These are phyloP conservation scores for Colletotrichum melonis DNA, from an alignment of 2,329 filamentous ascomycete genomes.

Conservation along the genomic window DNA sequence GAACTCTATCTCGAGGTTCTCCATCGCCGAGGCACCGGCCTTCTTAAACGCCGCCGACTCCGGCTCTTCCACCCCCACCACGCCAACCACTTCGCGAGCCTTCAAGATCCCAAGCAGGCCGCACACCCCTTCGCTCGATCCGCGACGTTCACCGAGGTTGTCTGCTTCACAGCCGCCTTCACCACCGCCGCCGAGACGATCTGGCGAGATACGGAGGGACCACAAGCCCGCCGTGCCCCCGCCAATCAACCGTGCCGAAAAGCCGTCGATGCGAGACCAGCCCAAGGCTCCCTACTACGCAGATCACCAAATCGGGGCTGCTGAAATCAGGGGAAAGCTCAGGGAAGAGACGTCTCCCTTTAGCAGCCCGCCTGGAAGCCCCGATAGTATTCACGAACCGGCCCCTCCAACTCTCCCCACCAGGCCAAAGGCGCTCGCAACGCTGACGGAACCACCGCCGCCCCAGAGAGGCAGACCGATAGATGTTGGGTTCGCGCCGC, in stretches of 20 bases:
- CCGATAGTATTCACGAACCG: conserved; percentile 67
- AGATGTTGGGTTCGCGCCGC: conserved; percentile 59
- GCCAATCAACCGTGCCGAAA: conserved; percentile 83
- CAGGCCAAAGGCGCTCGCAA: conserved; percentile 48
- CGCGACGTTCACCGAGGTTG: conserved; percentile 60
- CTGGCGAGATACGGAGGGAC: conserved; percentile 67
- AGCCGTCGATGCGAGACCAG: conserved; percentile 55
- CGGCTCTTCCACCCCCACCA: conserved; percentile 52
- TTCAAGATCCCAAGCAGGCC: conserved; percentile 68
- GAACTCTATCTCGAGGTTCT: conserved; percentile 46
- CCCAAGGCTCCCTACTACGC: conserved; percentile 40
- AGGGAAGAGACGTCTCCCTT: conserved; percentile 78
- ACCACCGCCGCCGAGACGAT: conserved; percentile 72
- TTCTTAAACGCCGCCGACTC: conserved; percentile 62
- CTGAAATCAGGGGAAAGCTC: conserved; percentile 50
- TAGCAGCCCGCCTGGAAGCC: conserved; percentile 84
- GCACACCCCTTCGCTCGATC: conserved; percentile 62
- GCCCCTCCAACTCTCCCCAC: conserved; percentile 61
- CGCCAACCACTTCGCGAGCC: conserved; percentile 55
- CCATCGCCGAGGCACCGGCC: conserved; percentile 54
- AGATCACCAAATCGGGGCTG: conserved; percentile 36
- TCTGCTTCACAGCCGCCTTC: conserved; percentile 66
- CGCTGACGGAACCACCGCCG: conserved; percentile 40
- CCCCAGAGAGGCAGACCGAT: conserved; percentile 45
- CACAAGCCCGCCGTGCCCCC: conserved; percentile 68